These are phyloP conservation scores for Aaosphaeria arxii DNA, from an alignment of 2,329 filamentous ascomycete species.

Conservation along the genomic window DNA sequence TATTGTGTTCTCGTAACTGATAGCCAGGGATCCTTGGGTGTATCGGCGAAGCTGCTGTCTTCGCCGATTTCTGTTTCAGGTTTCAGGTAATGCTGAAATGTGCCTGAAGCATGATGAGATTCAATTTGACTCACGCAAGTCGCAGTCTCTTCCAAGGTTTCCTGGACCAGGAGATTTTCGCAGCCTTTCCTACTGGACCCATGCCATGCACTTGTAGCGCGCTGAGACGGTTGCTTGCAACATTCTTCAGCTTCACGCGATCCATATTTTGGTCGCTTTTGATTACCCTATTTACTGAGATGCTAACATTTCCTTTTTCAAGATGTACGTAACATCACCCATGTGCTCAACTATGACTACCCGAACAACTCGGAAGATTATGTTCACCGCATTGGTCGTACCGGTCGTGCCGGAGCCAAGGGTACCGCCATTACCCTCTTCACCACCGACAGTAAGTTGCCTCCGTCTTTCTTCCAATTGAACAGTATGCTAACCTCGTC, in stretches of 20 bases:
- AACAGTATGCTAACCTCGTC: constrained; percentile 24
- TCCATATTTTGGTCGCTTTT: constrained; percentile 54
- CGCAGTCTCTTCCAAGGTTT: constrained; percentile 65
- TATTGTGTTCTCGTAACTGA: constrained; percentile 80
- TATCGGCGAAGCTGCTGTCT: constrained; percentile 68
- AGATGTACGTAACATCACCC: constrained; percentile 99
- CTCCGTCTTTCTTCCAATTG: not conserved
- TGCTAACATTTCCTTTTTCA: constrained; percentile 78
- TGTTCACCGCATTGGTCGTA: constrained; percentile 67
- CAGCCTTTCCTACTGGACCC: constrained; percentile 46
- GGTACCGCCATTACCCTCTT: constrained; percentile 98
- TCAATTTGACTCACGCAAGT: constrained; percentile 73
- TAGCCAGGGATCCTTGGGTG: constrained; percentile 82
- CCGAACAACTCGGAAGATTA: constrained; percentile 84
- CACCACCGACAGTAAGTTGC: constrained; percentile 92
- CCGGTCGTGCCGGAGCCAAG: constrained; percentile 73
- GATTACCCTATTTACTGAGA: constrained; percentile 44
- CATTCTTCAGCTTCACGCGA: constrained; percentile 57
- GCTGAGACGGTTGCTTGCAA: constrained; percentile 57
- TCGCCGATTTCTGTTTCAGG: constrained; percentile 70
- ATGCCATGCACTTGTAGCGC: constrained; percentile 46
- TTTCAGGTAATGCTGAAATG: constrained; percentile 55
- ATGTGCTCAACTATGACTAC: constrained; percentile 99
- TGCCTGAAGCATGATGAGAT: constrained; percentile 71
- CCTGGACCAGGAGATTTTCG: constrained; percentile 62